Evolutionary conservation across 2,329 filamentous ascomycete species (phyloP), one percentile per base, ranked within the genome.

Genomic region (Colletotrichum theobromicola): DNA sequence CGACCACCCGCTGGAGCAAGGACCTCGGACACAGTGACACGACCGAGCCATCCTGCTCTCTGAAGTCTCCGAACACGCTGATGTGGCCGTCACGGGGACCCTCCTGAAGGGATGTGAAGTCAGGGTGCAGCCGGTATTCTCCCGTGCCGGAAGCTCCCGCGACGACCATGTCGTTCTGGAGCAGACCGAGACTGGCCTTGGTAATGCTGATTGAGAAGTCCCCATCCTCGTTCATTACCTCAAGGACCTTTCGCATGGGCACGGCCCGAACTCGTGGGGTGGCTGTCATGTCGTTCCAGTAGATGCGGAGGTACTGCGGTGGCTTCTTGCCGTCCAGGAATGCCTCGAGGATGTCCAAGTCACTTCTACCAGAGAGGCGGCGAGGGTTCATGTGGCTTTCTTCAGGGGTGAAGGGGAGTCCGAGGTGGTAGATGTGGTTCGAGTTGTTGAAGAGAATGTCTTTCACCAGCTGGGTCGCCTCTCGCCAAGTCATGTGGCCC

Each of bases 251-350:
- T 2, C 87, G 85, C 57, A 94, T 88, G 0, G 94, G 94, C 3
- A 97, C 83, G 76, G 95, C 89, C 4, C 94, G 90, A 77, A 91
- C 88, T 18, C 94, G 89, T 1, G 92, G 82, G 4, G 90, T 93
- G 3, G 91, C 91, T n/a, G 94, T 95, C 82, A 94, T 93, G 82
- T 97, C 95, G 28, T 94, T 86, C 91, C 93, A 97, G 82, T 94
- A 93, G 15, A 96, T 85, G 75, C 94, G 92, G 21, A 97, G 83
- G 79, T 93, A 96, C 75, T 92, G 91, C 6, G 92, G 84, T 0
- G 84, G 81, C 0, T 87, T 83, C 69, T 92, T 87, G 21, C 84
- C 81, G 21, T 83, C 81, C 12, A 91, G 81, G 78, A 93, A 84
- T 9, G 70, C 77, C 7, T 80, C 77, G 67, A 86, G 84, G 2